Percentiles rank a stretch among this genome's conserved stretches.
Evolutionary conservation across 1,284 basidiomycete genomes (phyloP).

Genomic region (Papiliotrema nemorosa): DNA sequence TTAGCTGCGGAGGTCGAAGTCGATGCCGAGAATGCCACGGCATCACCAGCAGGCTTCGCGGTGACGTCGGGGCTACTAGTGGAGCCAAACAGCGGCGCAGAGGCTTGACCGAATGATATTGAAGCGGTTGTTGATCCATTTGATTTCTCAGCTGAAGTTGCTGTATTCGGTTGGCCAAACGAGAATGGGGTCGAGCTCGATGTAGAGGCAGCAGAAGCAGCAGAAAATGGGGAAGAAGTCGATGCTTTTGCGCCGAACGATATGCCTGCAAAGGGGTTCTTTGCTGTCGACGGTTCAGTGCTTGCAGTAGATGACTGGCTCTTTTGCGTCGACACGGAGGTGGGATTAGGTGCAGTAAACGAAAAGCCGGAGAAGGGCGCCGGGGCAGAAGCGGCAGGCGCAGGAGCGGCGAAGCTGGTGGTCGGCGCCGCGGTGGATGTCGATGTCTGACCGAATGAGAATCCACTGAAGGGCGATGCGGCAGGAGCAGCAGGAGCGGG

Average conservation of each 20-base stretch:
- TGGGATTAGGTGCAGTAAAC: too few relatives aligned
- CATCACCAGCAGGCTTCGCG: too few relatives aligned
- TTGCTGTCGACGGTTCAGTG: too few relatives aligned
- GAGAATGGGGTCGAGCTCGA: neutral
- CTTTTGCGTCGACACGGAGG: neutral
- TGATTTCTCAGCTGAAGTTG: conserved; percentile 9
- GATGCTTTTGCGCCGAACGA: conserved; percentile 2
- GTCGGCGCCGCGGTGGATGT: too few relatives aligned
- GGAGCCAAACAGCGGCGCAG: conserved; percentile 5
- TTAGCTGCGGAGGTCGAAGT: conserved; percentile 24
- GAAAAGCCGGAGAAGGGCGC: conserved; percentile 4
- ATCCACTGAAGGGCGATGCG: conserved; percentile 22
- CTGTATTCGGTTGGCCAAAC: conserved; percentile 7
- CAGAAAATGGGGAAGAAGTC: neutral
- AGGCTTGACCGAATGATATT: neutral
- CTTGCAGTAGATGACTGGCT: neutral
- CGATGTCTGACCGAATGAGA: conserved; percentile 16
- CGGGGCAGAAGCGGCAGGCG: conserved; percentile 4
- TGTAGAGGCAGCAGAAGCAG: neutral
- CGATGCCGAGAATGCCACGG: conserved; percentile 13
- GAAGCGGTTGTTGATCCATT: conserved; percentile 5
- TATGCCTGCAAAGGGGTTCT: too few relatives aligned
- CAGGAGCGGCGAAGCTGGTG: conserved; percentile 4
- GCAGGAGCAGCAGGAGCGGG: conserved; percentile 7
- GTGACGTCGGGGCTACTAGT: conserved; percentile 8